Base-by-base conservation (phyloP, 257 asterid species). In the Plantago elongata region DNA sequence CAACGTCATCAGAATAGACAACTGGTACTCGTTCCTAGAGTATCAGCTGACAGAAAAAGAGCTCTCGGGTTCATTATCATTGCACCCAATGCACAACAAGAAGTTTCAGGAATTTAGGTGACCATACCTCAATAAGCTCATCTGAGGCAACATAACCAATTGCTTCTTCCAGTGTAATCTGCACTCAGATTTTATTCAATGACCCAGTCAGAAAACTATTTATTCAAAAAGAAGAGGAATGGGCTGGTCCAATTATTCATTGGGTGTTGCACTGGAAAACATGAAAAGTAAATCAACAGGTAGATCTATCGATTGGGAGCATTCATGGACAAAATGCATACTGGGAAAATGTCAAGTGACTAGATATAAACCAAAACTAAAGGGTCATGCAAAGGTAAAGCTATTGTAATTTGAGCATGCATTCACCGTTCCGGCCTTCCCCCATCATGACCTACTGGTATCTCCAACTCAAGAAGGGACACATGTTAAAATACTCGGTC, bases 101-200 rank as follows among this genome's bases (percentile, higher is more conserved):
- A 11, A 12, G 16, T 27, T 18, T 11, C 8, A 48, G 54, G 18
- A 17, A 38, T 38, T 18, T 43, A 22, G 27, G 27, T 22, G 27
- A 22, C 11, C 51, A 11, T 76, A 87, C 99, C 99, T 93, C 99
- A 62, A 93, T 93, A 54, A 93, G 99, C 77, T 93, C 99, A 63
- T 89, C 95, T 1, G 96, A 75, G 46, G 96, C 99, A 68, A 93
- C 99, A 45, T 89, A 89, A 57, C 97, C 99, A 64, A 89, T 93
- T 48, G 99, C 99, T 79, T 93, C 99, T 74, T 93, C 99, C 9
- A 93, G 94, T 44, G 83, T 76, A 71, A 93, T 85, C 99, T 93
- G 87, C 81, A 71, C 64, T 59, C 52, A 73, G 71, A 65, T 11
- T 44, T 4, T 57, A 45, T 15, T 45, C 18, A 63, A 50, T 3